phyloP scores from a whole-genome alignment of 2,329 filamentous ascomycete genomes.

The Ceratocystis huliohia region DNA sequence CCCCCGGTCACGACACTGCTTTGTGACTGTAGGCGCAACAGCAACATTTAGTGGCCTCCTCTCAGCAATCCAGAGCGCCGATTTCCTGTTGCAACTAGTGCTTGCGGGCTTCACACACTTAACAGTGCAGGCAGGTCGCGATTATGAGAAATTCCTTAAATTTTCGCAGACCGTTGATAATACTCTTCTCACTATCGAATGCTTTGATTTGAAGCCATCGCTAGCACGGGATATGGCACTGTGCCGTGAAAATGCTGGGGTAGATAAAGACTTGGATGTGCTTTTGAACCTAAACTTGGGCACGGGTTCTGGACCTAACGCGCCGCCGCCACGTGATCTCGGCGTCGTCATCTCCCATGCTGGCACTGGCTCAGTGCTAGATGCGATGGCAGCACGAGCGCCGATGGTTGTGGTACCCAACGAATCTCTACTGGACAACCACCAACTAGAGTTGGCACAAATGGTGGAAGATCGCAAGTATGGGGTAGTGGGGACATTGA shows the following conservation, averaged over 20 bases:
- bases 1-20: conserved; percentile 37
- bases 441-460: conserved; percentile 76
- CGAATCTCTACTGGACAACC: conserved; percentile 67
- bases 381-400: conserved; percentile 59
- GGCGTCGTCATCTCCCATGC: conserved; percentile 83
- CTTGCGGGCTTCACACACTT: conserved; percentile 55
- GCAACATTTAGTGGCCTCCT: conserved; percentile 68
- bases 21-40: conserved; percentile 88
- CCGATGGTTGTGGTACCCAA: conserved; percentile 88
- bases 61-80: conserved; percentile 45
- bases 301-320: conserved; percentile 8
- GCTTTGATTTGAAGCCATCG: conserved; percentile 18
- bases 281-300: not conserved
- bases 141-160: conserved; percentile 42
- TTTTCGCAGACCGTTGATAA: conserved; percentile 21
- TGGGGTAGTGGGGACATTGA: conserved; percentile 14
- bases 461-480: conserved; percentile 43
- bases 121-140: conserved; percentile 67
- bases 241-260: conserved; percentile 8
- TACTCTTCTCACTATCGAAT: conserved; percentile 26
- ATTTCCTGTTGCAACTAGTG: conserved; percentile 50
- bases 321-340: conserved; percentile 36
- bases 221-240: conserved; percentile 16
- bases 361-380: conserved; percentile 80
- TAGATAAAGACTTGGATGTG: not conserved